Conservation (phyloP, 139 green algal species). For the Trebouxia sp. region DNA sequence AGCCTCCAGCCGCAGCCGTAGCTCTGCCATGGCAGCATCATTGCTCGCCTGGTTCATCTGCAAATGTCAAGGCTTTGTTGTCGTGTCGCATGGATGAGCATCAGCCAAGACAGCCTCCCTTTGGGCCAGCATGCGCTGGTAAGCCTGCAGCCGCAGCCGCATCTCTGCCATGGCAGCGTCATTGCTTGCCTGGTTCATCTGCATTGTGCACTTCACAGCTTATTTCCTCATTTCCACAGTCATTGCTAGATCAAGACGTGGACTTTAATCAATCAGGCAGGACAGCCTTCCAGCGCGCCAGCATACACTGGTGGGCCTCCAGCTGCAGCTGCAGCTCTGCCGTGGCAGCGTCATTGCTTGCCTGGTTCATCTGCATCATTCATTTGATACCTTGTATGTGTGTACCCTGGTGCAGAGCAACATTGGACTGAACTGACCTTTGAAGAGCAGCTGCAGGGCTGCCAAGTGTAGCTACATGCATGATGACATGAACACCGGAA, state of each 20-base stretch:
- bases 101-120: conserved; percentile 22
- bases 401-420: too few relatives aligned
- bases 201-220: too few relatives aligned
- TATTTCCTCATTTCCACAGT: too few relatives aligned
- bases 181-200: neutral
- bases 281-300: conserved; percentile 29
- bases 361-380: too few relatives aligned
- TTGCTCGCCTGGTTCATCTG: neutral
- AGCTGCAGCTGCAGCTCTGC: neutral
- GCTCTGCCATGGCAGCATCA: conserved; percentile 13
- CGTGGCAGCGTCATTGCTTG: too few relatives aligned
- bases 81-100: neutral
- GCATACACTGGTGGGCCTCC: conserved; percentile 28
- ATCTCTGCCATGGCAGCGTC: conserved; percentile 16
- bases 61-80: neutral
- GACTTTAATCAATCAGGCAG: too few relatives aligned
- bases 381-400: too few relatives aligned
- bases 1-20: conserved; percentile 13
- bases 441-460: too few relatives aligned
- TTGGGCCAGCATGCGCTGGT: conserved; percentile 34
- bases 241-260: too few relatives aligned
- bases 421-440: too few relatives aligned
- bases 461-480: too few relatives aligned
- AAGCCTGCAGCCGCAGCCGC: conserved; percentile 7
- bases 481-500: too few relatives aligned